A percentile compares a stretch with the other conserved stretches of the same genome.
Conservation (phyloP, 164 flowering plant species). For the Berberis vulgaris region DNA sequence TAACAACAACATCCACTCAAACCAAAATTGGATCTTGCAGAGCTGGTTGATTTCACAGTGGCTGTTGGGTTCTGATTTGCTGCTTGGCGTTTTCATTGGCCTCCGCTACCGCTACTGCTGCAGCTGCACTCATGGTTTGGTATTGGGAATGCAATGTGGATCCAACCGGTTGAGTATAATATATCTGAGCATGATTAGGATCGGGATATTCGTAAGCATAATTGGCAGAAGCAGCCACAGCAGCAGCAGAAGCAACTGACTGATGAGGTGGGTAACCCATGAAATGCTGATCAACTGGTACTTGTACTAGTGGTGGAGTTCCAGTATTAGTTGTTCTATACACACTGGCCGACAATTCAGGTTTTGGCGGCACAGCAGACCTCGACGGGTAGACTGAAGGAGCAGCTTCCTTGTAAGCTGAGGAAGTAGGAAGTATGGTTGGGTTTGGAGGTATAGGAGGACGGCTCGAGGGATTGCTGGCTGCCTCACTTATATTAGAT, state of each 20-base stretch:
- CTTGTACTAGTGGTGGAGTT: slow-evolving; percentile 47
- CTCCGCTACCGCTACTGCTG: slow-evolving; percentile 34
- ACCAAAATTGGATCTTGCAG: slow-evolving; percentile 39
- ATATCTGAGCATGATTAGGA: slow-evolving; percentile 56
- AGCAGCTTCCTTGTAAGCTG: slow-evolving; percentile 26
- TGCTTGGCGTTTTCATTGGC: slow-evolving; percentile 43
- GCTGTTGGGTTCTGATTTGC: slow-evolving; percentile 52
- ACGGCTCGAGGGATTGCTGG: slow-evolving; percentile 29
- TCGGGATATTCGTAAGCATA: slow-evolving; percentile 57
- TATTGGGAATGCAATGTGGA: slow-evolving; percentile 55
- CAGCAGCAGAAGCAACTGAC: slow-evolving; percentile 39
- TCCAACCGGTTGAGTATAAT: slow-evolving; percentile 50
- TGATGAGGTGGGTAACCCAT: slow-evolving; percentile 45
- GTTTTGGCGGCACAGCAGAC: slow-evolving; percentile 36
- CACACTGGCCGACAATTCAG: slow-evolving; percentile 42
- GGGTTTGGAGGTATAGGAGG: slow-evolving; percentile 48
- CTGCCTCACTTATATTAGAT: slow-evolving; percentile 33
- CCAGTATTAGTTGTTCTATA: slow-evolving; percentile 45
- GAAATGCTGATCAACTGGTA: slow-evolving; percentile 46
- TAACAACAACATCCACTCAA: slow-evolving; percentile 15
- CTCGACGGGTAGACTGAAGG: slow-evolving; percentile 23
- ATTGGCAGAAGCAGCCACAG: slow-evolving; percentile 36
- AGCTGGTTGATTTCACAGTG: slow-evolving; percentile 16
- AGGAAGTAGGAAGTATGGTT: slow-evolving; percentile 22
- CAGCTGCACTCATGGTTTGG: slow-evolving; percentile 54